Evolutionary conservation across 2,329 filamentous ascomycete genomes (phyloP).

Genomic region (Fusarium compactum): DNA sequence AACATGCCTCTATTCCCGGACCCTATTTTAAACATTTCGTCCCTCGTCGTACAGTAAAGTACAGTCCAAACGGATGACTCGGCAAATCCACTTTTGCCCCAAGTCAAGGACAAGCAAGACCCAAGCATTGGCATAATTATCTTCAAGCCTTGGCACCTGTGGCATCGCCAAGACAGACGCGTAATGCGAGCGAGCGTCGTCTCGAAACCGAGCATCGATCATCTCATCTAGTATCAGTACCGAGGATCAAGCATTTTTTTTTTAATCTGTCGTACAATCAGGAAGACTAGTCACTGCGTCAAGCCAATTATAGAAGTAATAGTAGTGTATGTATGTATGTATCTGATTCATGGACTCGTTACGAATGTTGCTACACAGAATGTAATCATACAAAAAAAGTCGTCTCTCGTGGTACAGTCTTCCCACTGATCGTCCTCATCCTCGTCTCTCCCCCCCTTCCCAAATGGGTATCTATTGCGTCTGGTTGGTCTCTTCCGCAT

Average conservation of each 20-base stretch:
- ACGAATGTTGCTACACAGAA: constrained; percentile 35
- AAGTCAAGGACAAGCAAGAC: not conserved
- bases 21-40: constrained; percentile 1
- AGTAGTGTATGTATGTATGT: not conserved
- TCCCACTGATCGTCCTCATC: constrained; percentile 9
- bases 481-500: not conserved
- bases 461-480: constrained; percentile 11
- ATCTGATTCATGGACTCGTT: constrained; percentile 41
- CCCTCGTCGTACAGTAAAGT: not conserved
- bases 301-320: constrained; percentile 22
- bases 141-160: constrained; percentile 31
- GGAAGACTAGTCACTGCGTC: not conserved
- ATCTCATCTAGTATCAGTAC: not conserved
- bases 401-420: constrained; percentile 30
- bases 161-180: constrained; percentile 24
- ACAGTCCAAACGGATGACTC: constrained; percentile 17
- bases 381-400: constrained; percentile 31
- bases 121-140: constrained; percentile 9
- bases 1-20: constrained; percentile 15
- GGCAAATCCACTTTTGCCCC: constrained; percentile 23
- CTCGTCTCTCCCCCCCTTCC: not conserved
- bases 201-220: not conserved
- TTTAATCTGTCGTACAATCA: not conserved
- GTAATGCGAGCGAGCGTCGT: constrained; percentile 10
- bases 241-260: not conserved